Evolutionary conservation across 2,329 filamentous ascomycete genomes (phyloP).

Genomic region (Lanzia echinophila): DNA sequence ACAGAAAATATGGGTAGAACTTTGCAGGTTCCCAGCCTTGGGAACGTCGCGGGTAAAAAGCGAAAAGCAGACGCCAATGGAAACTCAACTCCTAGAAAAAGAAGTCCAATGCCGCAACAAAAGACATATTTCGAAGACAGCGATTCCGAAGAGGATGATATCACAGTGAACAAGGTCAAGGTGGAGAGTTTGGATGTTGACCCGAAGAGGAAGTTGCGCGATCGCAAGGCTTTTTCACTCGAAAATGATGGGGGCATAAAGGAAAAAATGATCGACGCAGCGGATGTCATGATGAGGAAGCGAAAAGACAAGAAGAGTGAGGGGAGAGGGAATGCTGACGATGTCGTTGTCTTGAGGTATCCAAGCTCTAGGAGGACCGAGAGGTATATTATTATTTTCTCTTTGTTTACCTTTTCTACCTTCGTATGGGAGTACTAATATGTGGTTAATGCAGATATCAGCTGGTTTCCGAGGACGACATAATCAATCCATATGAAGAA

Average conservation of each 20-base stretch:
- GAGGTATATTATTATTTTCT: slow-evolving; percentile 41
- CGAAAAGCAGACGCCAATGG: slow-evolving; percentile 3
- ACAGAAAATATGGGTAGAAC: background rate
- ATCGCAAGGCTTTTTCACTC: slow-evolving; percentile 21
- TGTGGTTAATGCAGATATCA: slow-evolving; percentile 48
- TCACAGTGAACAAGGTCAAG: slow-evolving; percentile 15
- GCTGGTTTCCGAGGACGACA: slow-evolving; percentile 71
- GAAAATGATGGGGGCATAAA: slow-evolving; percentile 14
- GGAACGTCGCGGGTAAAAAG: background rate
- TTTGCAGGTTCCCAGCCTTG: background rate
- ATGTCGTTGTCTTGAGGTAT: slow-evolving; percentile 70
- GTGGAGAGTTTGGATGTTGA: slow-evolving; percentile 15
- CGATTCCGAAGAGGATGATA: background rate
- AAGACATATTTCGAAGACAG: background rate
- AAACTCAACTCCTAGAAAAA: background rate
- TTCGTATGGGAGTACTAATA: background rate
- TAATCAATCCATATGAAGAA: slow-evolving; percentile 69
- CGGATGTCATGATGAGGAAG: slow-evolving; percentile 43
- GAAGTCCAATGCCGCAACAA: background rate
- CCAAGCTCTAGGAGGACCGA: slow-evolving; percentile 67
- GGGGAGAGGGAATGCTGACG: slow-evolving; percentile 35
- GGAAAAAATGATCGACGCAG: slow-evolving; percentile 49
- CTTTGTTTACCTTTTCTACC: background rate
- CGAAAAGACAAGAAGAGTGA: slow-evolving; percentile 46
- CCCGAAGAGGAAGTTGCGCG: slow-evolving; percentile 23